Evolutionary conservation across 139 green algal genomes (phyloP).

Genomic region (Chlorella sorokiniana): DNA sequence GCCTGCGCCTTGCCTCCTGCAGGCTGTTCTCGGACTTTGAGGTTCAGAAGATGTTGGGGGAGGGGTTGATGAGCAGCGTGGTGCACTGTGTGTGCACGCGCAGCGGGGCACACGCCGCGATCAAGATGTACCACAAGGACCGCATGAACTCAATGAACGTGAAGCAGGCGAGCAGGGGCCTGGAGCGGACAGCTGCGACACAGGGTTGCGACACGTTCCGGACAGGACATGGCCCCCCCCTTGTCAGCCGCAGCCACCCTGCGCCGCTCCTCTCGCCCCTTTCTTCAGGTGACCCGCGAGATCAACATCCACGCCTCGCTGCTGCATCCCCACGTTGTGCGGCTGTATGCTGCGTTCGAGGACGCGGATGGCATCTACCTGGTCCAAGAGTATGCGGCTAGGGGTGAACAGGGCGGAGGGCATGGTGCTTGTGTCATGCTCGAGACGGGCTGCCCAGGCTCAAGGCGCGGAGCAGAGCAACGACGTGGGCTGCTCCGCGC

Average conservation of each 20-base stretch:
- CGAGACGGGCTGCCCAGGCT: too few species aligned
- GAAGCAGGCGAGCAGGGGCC: conserved; percentile 26
- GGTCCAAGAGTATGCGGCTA: conserved; percentile 76
- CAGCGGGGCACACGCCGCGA: conserved; percentile 55
- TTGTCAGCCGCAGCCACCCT: background rate
- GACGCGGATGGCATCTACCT: conserved; percentile 84
- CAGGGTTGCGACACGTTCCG: too few species aligned
- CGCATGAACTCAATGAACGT: conserved; percentile 71
- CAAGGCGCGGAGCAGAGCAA: too few species aligned
- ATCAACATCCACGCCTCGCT: conserved; percentile 78
- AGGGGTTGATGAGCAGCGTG: conserved; percentile 43
- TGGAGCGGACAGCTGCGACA: too few species aligned
- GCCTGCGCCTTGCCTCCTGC: background rate
- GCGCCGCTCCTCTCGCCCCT: background rate
- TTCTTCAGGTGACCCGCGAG: conserved; percentile 72
- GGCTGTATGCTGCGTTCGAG: conserved; percentile 81
- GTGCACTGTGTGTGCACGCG: conserved; percentile 52
- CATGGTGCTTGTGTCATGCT: background rate
- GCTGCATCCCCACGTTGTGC: conserved; percentile 73
- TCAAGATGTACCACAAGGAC: conserved; percentile 82
- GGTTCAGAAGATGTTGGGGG: conserved; percentile 33
- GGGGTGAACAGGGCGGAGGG: background rate
- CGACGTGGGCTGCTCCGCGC: background rate
- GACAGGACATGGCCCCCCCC: background rate
- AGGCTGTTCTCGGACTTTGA: conserved; percentile 34